phyloP scores from a whole-genome alignment of 257 asterid species.

The Coffea eugenioides region DNA sequence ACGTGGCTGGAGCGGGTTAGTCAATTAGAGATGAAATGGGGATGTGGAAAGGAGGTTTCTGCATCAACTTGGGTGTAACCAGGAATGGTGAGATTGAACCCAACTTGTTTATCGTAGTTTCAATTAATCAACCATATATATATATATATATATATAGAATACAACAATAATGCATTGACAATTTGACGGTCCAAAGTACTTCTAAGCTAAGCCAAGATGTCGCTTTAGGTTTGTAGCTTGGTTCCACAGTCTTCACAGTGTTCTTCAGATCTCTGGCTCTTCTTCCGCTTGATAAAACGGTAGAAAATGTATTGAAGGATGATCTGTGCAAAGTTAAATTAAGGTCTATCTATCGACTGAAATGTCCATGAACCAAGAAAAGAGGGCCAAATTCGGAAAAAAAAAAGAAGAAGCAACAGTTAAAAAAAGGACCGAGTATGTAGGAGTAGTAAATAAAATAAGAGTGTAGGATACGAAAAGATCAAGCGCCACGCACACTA shows the following conservation, averaged over 20 bases:
- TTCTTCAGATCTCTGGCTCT: constrained; percentile 2
- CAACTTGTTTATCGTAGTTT: too few relatives aligned
- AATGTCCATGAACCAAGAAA: background rate
- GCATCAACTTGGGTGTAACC: too few relatives aligned
- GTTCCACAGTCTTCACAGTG: background rate
- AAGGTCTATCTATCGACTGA: constrained; percentile 1
- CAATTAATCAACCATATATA: too few relatives aligned
- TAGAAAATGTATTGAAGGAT: constrained; percentile 49
- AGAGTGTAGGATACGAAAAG: constrained; percentile 46
- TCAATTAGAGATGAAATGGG: too few relatives aligned
- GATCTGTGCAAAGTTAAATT: constrained; percentile 27
- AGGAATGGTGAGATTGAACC: too few relatives aligned
- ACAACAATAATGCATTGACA: background rate
- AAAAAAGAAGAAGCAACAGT: background rate
- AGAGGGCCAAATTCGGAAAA: too few relatives aligned
- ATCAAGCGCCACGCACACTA: constrained; percentile 55
- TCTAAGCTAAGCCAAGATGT: background rate
- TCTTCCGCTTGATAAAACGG: constrained; percentile 29
- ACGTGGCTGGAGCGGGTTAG: too few relatives aligned
- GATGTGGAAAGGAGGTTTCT: too few relatives aligned
- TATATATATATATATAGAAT: too few relatives aligned
- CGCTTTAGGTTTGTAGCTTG: background rate
- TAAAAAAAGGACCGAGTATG: background rate
- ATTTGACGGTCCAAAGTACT: background rate
- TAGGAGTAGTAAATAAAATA: background rate